Base-by-base conservation (phyloP, 805 yeast genomes). In the Ogataea methanolica region DNA sequence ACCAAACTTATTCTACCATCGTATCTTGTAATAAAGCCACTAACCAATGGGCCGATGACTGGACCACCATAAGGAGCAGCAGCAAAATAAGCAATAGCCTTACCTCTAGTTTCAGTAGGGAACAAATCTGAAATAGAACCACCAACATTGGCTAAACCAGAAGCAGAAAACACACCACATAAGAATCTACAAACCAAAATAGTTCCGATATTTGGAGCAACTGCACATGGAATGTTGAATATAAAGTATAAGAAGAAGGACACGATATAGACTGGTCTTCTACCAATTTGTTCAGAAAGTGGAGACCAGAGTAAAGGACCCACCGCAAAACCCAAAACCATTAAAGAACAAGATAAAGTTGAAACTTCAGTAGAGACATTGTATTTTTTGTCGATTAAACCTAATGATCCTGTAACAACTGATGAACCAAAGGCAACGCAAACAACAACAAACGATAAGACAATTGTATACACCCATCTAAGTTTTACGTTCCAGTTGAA, bases 21-120 rank as follows among this genome's bases (percentile, higher is more conserved):
- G 50, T 82, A 79, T 43, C 85, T 82, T 48, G 83, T 75, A 59
- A 90, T 82, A 72, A 89, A 90, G 36, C 97, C 96, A 59, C 88
- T 86, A 35, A 88, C 89, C 45, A 90, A 68, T 3, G 96, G 96
- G 34, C 96, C 97, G 42, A 89, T 68, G 36, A 88, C 95, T 1
- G 97, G 97, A 44, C 96, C 97, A 53, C 91, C 84, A 66, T 89
- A 90, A 2, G 97, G 97, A 49, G 94, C 89, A 60, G 88, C 89
- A 12, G 96, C 91, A 61, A 90, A 90, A 59, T 85, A 85, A 0
- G 96, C 95, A 68, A 90, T 88, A 37, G 96, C 96, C 59, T 82
- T 77, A 56, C 96, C 96, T 70, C 96, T 77, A 0, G 90, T 79
- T 53, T 79, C 85, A 45, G 79, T 75, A n/a, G 83, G 78, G 74